phyloP scores from a whole-genome alignment of 2,329 filamentous ascomycete species.

The Lasiodiplodia hormozganensis region DNA sequence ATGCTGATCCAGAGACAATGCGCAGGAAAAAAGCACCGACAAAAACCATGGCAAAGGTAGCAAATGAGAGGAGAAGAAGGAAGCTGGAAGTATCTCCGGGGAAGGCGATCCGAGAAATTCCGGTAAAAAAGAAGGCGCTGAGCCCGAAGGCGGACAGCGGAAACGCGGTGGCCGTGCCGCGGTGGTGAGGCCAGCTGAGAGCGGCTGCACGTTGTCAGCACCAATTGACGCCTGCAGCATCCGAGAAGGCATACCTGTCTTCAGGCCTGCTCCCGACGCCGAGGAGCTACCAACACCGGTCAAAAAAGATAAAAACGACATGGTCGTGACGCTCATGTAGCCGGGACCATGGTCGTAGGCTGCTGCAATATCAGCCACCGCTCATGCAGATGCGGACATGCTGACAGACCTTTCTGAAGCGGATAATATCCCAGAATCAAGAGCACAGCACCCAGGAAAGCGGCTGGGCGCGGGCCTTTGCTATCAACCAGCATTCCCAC shows the following conservation, averaged over 20 bases:
- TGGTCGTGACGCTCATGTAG: conserved; percentile 60
- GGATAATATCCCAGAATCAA: conserved; percentile 86
- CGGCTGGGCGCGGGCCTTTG: conserved; percentile 79
- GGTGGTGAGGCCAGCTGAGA: conserved; percentile 87
- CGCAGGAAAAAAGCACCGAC: conserved; percentile 84
- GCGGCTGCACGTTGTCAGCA: conserved; percentile 63
- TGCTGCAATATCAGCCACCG: conserved; percentile 44
- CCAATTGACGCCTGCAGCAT: not conserved
- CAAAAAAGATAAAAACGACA: conserved; percentile 86
- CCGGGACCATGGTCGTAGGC: conserved; percentile 75
- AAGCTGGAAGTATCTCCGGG: conserved; percentile 84
- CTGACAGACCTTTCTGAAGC: conserved; percentile 64
- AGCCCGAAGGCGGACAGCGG: conserved; percentile 91
- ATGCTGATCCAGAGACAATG: conserved; percentile 65
- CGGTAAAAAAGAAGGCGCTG: conserved; percentile 95
- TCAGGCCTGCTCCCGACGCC: conserved; percentile 88
- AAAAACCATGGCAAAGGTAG: conserved; percentile 78
- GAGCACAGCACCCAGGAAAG: conserved; percentile 74
- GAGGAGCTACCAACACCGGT: conserved; percentile 89
- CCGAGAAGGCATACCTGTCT: conserved; percentile 60
- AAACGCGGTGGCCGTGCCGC: conserved; percentile 93
- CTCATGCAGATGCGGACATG: conserved; percentile 18
- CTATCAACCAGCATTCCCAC: conserved; percentile 86
- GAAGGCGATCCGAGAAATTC: conserved; percentile 77
- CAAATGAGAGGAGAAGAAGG: conserved; percentile 78